phyloP scores from a whole-genome alignment of 192 early-diverging fungal species.

The Podila verticillata region DNA sequence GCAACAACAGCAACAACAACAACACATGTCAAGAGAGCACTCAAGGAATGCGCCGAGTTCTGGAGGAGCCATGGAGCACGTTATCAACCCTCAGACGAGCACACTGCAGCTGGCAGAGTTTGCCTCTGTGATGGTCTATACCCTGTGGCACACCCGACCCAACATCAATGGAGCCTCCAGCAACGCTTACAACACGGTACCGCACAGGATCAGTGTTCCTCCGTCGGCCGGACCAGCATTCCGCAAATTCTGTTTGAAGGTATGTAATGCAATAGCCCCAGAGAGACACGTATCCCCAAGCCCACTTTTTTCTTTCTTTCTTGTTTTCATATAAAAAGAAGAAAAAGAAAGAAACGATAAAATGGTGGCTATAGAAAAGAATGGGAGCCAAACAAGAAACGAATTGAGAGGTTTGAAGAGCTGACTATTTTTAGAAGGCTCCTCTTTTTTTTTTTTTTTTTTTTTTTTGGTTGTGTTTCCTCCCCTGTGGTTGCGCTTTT shows the following conservation, averaged over 20 bases:
- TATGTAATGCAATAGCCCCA: conserved; percentile 8
- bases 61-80: conserved; percentile 34
- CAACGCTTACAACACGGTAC: conserved; percentile 50
- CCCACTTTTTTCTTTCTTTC: neutral
- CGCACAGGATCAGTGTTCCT: conserved; percentile 47
- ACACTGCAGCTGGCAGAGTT: conserved; percentile 45
- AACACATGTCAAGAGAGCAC: conserved; percentile 9
- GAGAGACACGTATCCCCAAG: neutral
- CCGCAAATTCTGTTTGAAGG: conserved; percentile 48
- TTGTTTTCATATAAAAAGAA: neutral
- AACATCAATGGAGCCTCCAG: conserved; percentile 53
- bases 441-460: too few species aligned
- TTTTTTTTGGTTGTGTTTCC: too few species aligned
- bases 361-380: neutral
- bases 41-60: conserved; percentile 12
- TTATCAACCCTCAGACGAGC: conserved; percentile 45
- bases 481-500: too few species aligned
- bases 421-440: too few species aligned
- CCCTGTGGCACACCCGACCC: conserved; percentile 52
- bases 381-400: too few species aligned
- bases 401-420: too few species aligned
- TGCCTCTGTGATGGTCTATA: conserved; percentile 55
- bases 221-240: conserved; percentile 48
- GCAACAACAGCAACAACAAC: conserved; percentile 4
- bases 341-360: too few species aligned